phyloP scores from a whole-genome alignment of 2,329 filamentous ascomycete species.

The Davidsoniella neocaledoniae region DNA sequence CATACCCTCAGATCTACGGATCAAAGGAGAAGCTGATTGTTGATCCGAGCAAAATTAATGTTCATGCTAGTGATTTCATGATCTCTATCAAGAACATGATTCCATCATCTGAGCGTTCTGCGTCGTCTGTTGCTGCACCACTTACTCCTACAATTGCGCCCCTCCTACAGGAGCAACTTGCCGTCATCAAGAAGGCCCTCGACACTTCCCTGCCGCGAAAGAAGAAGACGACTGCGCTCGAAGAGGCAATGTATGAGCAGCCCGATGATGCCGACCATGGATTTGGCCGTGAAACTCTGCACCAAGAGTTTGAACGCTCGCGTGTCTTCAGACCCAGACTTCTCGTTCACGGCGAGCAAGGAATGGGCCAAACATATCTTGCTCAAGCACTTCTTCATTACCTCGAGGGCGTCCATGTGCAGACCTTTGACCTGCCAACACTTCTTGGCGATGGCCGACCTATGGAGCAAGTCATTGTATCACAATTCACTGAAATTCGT shows the following conservation, averaged over 20 bases:
- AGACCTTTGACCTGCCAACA: slow-evolving; percentile 82
- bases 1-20: slow-evolving; percentile 89
- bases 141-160: slow-evolving; percentile 69
- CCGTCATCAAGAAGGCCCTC: slow-evolving; percentile 49
- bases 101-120: slow-evolving; percentile 82
- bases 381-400: slow-evolving; percentile 73
- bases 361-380: slow-evolving; percentile 90
- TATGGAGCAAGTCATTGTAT: slow-evolving; percentile 74
- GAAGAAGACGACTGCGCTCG: slow-evolving; percentile 73
- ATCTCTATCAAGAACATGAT: slow-evolving; percentile 91
- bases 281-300: slow-evolving; percentile 64
- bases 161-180: slow-evolving; percentile 56
- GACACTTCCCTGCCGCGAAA: slow-evolving; percentile 67
- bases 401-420: slow-evolving; percentile 85
- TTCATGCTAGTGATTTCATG: slow-evolving; percentile 93
- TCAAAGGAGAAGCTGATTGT: slow-evolving; percentile 82
- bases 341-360: slow-evolving; percentile 61
- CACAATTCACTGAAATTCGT: slow-evolving; percentile 81
- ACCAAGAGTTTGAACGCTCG: slow-evolving; percentile 68
- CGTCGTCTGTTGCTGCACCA: slow-evolving; percentile 67
- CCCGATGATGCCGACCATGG: slow-evolving; percentile 68
- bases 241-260: slow-evolving; percentile 85
- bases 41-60: slow-evolving; percentile 64
- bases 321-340: slow-evolving; percentile 79
- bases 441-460: slow-evolving; percentile 72